These are phyloP conservation scores for Sabuloglossum arenarium DNA, from an alignment of 495 filamentous ascomycete genomes.

Conservation along the genomic window DNA sequence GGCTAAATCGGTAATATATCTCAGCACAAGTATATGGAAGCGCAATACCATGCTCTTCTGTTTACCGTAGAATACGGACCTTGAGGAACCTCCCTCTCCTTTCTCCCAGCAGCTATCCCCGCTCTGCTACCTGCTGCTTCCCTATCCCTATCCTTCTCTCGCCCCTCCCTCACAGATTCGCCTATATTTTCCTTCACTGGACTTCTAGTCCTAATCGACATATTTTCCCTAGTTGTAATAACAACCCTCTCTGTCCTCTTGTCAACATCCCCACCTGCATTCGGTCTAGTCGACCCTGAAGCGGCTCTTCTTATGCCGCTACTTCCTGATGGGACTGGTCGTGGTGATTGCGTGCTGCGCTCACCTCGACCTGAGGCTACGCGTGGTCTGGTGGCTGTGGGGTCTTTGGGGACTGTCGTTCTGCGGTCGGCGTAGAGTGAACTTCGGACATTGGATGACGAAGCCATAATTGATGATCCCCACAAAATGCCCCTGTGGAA, in stretches of 20 bases:
- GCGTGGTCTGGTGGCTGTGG: slow-evolving; percentile 9
- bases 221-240: slow-evolving; percentile 41
- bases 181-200: slow-evolving; percentile 34
- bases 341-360: background rate
- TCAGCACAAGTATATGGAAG: background rate
- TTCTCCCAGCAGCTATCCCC: background rate
- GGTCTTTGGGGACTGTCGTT: slow-evolving; percentile 8
- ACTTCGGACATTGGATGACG: background rate
- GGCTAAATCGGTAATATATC: slow-evolving; percentile 23
- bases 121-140: background rate
- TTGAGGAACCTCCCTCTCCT: slow-evolving; percentile 1
- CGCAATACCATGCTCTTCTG: background rate
- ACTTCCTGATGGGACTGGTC: background rate
- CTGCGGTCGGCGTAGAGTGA: slow-evolving; percentile 12
- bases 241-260: background rate
- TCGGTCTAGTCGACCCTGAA: background rate
- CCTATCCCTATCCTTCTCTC: slow-evolving; percentile 1
- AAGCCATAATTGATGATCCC: background rate
- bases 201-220: slow-evolving; percentile 39
- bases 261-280: background rate
- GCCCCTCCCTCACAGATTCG: slow-evolving; percentile 10
- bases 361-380: slow-evolving; percentile 6
- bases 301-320: background rate
- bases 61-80: background rate
- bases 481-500: background rate